Evolutionary conservation across 2,329 filamentous ascomycete species (phyloP), one percentile per base, ranked within the genome.

Genomic region (Grosmannia huntii): DNA sequence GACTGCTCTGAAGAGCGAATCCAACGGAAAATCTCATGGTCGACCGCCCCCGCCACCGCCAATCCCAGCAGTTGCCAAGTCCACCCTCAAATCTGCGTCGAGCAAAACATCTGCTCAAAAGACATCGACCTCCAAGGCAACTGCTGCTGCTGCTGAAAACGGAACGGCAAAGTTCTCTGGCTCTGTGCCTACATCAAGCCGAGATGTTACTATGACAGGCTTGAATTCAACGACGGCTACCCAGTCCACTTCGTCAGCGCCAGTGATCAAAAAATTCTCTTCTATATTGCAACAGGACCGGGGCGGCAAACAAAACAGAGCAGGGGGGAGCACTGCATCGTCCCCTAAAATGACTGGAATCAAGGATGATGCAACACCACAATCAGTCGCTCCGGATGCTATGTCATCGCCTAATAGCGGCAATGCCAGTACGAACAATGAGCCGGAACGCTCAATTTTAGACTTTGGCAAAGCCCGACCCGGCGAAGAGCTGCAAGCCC

Each of bases 381-480:
- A 73, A 3, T 66, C 69, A 1, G 61, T 70, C 23, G 61, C 72
- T 19, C 53, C 57, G 4, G 62, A 63, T 41, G 31, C 57, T 1
- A 68, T 70, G 14, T 66, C 64, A 11, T 62, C 65, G 11, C 68
- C 71, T 44, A 70, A 71, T 1, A 60, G 64, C 25, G 69, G 68
- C 31, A 65, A 16, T 7, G 31, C 46, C 14, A 25, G 53, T 36
- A 31, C 21, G 12, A 56, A 16, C 19, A 49, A 25, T 31, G 61
- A 64, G 25, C 31, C 69, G 62, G 78, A 76, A 31, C 77, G 80
- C 27, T 83, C 80, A 0, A 83, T 83, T 60, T 75, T 84, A 27
- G 81, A 84, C 61, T 84, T 84, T 65, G 81, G 81, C 63, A 80
- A 80, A 64, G 79, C 74, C 1, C 76, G 77, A 56, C 79, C 79